phyloP scores from a whole-genome alignment of 176 grass and related monocot species.

The Rhipidocladum racemiflorum region DNA sequence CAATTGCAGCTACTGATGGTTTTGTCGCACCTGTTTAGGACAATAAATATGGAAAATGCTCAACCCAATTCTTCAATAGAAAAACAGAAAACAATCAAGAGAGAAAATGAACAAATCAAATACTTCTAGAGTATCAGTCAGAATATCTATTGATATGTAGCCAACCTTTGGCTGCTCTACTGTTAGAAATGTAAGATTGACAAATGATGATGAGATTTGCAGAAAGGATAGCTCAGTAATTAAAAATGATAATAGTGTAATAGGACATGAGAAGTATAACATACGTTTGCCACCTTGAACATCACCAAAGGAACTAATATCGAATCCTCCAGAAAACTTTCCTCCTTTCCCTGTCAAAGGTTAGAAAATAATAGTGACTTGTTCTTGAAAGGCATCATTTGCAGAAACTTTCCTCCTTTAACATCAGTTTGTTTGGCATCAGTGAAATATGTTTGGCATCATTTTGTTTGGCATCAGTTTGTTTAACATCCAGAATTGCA shows the following conservation, averaged over 20 bases:
- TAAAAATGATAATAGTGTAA: conserved; percentile 11
- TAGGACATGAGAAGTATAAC: neutral
- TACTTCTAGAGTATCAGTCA: conserved; percentile 90
- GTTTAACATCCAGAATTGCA: too few species aligned
- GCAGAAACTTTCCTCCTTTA: too few species aligned
- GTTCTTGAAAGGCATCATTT: neutral
- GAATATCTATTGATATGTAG: conserved; percentile 79
- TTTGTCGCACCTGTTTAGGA: too few species aligned
- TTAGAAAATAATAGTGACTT: conserved; percentile 7
- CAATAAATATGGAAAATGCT: too few species aligned
- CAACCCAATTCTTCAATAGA: too few species aligned
- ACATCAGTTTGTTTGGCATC: too few species aligned
- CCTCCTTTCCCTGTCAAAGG: conserved; percentile 60
- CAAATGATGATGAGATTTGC: conserved; percentile 5
- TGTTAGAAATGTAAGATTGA: conserved; percentile 36
- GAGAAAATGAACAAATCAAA: too few species aligned
- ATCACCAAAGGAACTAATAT: conserved; percentile 62
- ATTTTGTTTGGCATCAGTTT: too few species aligned
- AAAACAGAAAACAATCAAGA: too few species aligned
- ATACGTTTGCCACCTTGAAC: conserved; percentile 73
- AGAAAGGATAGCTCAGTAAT: neutral
- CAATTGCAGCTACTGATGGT: too few species aligned
- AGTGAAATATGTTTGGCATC: too few species aligned
- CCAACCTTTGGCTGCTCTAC: conserved; percentile 69
- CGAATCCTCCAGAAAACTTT: conserved; percentile 90